phyloP scores from a whole-genome alignment of 2,329 filamentous ascomycete genomes.

The Apiospora koreana region DNA sequence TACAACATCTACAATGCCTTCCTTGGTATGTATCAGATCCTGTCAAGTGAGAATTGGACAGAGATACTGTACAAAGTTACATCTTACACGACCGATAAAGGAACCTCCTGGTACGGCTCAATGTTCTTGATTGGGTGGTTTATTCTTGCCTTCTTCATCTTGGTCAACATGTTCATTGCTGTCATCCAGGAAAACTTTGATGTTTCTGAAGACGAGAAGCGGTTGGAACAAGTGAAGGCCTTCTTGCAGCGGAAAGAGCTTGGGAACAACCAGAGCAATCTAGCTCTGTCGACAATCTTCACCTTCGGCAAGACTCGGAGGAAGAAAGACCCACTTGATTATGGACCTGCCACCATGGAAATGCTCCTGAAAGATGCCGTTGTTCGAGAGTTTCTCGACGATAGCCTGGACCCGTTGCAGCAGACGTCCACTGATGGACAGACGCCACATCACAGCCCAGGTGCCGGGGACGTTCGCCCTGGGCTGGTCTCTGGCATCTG shows the following conservation, averaged over 20 bases:
- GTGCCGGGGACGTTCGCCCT: slow-evolving; percentile 49
- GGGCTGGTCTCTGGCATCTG: slow-evolving; percentile 63
- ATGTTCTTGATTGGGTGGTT: slow-evolving; percentile 94
- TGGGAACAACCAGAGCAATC: slow-evolving; percentile 67
- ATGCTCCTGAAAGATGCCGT: slow-evolving; percentile 97
- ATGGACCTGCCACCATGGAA: slow-evolving; percentile 87
- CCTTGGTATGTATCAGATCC: slow-evolving; percentile 93
- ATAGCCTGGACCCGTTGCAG: slow-evolving; percentile 53
- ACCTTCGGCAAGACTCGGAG: slow-evolving; percentile 60
- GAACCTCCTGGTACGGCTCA: slow-evolving; percentile 90
- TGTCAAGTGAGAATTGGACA: slow-evolving; percentile 98
- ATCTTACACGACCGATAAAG: slow-evolving; percentile 60
- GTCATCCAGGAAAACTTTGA: slow-evolving; percentile 99
- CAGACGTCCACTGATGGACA: slow-evolving; percentile 38
- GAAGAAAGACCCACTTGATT: slow-evolving; percentile 82
- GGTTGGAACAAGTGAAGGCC: slow-evolving; percentile 91
- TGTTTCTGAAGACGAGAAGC: slow-evolving; percentile 97
- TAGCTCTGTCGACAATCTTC: slow-evolving; percentile 74
- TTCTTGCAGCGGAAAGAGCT: slow-evolving; percentile 92
- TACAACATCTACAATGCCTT: slow-evolving; percentile 94
- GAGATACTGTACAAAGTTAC: slow-evolving; percentile 81
- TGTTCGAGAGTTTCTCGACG: slow-evolving; percentile 91
- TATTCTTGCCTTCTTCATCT: slow-evolving; percentile 90
- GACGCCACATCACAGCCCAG: slow-evolving; percentile 34
- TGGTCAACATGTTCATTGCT: slow-evolving; percentile 99